These are phyloP conservation scores for Ulota crispa DNA, from an alignment of 225 moss, liverwort and hornwort species.

Conservation along the genomic window DNA sequence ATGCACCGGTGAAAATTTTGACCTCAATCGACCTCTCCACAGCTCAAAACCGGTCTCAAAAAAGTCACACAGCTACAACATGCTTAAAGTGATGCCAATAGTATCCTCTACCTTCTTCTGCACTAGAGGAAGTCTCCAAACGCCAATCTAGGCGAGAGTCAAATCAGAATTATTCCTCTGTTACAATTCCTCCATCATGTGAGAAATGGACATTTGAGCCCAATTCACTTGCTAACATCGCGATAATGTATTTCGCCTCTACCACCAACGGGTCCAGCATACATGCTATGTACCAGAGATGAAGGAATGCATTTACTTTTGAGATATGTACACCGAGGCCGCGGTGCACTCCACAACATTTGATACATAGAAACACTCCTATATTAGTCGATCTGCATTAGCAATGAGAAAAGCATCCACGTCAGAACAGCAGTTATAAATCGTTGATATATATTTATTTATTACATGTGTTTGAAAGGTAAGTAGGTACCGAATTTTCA, in stretches of 20 bases:
- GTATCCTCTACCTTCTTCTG: neutral
- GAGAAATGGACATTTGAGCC: neutral
- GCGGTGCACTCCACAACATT: conserved; percentile 97
- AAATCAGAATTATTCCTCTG: neutral
- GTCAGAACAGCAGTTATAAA: neutral
- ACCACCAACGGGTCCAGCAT: neutral
- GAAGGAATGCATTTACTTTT: conserved; percentile 40
- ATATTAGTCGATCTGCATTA: conserved; percentile 78
- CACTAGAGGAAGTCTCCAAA: neutral
- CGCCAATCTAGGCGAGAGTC: neutral
- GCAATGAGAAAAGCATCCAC: conserved; percentile 9
- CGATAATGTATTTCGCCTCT: neutral
- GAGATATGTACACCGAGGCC: conserved; percentile 82
- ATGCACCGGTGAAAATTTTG: neutral
- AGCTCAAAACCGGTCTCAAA: neutral
- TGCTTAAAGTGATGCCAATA: neutral
- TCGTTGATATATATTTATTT: neutral
- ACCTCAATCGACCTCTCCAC: neutral
- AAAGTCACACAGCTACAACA: neutral
- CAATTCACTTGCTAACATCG: neutral
- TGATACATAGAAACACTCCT: conserved; percentile 95
- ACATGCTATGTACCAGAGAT: neutral
- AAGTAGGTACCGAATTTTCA: neutral
- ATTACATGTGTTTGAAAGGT: neutral
- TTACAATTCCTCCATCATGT: neutral